A percentile compares a stretch with the other conserved stretches of the same genome.
phyloP scores from a whole-genome alignment of 2,329 filamentous ascomycete species.

The Coniella lustricola region DNA sequence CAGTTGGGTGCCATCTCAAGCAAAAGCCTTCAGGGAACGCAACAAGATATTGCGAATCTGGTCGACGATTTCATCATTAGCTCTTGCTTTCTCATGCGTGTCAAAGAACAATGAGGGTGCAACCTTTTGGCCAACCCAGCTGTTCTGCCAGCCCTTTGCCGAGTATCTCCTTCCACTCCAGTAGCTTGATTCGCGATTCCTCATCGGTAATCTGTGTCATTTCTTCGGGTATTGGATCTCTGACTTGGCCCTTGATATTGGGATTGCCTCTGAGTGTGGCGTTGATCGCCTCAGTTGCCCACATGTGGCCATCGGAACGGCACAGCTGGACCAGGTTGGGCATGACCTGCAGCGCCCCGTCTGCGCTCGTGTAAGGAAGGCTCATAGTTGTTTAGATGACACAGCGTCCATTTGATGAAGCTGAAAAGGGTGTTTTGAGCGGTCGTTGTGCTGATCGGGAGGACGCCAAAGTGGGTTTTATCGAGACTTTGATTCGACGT shows the following conservation, averaged over 20 bases:
- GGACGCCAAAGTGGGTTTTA: too few species aligned
- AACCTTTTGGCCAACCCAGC: constrained; percentile 13
- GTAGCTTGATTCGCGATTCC: constrained; percentile 3
- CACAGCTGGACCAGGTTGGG: constrained; percentile 6
- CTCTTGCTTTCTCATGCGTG: background rate
- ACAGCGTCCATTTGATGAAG: background rate
- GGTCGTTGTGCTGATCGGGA: too few species aligned
- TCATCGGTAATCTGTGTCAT: constrained; percentile 2
- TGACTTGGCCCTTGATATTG: background rate
- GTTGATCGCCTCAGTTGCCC: constrained; percentile 10
- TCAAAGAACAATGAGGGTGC: background rate
- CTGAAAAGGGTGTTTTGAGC: too few species aligned
- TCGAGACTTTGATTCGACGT: background rate
- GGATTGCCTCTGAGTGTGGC: background rate
- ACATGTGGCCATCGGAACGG: constrained; percentile 12
- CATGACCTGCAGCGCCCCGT: background rate
- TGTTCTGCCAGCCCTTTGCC: constrained; percentile 11
- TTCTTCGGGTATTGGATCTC: constrained; percentile 10
- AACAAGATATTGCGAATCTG: constrained; percentile 12
- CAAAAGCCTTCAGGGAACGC: constrained; percentile 12
- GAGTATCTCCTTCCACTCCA: constrained; percentile 12
- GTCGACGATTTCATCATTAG: background rate
- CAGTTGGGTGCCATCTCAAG: constrained; percentile 7
- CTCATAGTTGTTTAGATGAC: background rate
- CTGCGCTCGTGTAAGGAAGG: background rate